phyloP scores from a whole-genome alignment of 345 rosid genomes.

The Salix caprea region DNA sequence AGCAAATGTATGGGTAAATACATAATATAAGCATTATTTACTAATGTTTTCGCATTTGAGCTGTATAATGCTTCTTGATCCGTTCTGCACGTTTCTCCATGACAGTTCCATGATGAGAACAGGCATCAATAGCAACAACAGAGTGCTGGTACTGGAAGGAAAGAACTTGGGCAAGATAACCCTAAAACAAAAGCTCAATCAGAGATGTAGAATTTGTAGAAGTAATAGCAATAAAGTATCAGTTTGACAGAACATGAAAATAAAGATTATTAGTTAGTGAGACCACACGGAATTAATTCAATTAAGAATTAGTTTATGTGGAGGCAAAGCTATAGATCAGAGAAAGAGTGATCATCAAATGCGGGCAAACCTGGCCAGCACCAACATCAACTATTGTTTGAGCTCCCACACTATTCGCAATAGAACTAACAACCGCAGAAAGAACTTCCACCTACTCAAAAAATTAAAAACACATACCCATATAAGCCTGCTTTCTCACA shows the following conservation, averaged over 20 bases:
- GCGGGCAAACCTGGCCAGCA: constrained; percentile 69
- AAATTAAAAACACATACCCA: constrained; percentile 1
- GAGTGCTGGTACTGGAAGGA: constrained; percentile 73
- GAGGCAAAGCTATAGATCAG: too few relatives aligned
- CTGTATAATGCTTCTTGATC: constrained; percentile 68
- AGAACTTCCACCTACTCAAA: constrained; percentile 75
- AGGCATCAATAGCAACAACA: constrained; percentile 85
- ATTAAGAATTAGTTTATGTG: too few relatives aligned
- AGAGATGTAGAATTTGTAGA: constrained; percentile 5
- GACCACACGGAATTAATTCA: background rate
- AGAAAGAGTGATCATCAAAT: too few relatives aligned
- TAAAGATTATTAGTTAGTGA: background rate
- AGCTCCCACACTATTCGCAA: constrained; percentile 49
- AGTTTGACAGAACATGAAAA: background rate
- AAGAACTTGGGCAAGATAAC: constrained; percentile 91
- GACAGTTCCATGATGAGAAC: constrained; percentile 75
- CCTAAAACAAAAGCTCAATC: constrained; percentile 41
- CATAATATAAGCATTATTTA: constrained; percentile 22
- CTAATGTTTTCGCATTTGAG: constrained; percentile 71
- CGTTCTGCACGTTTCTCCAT: constrained; percentile 79
- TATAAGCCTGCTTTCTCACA: background rate
- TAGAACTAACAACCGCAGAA: constrained; percentile 63
- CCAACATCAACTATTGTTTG: constrained; percentile 77
- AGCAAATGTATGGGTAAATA: background rate
- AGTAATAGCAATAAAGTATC: background rate